Conservation (phyloP, 2,329 filamentous ascomycete species). For the Penicillium sp. region DNA sequence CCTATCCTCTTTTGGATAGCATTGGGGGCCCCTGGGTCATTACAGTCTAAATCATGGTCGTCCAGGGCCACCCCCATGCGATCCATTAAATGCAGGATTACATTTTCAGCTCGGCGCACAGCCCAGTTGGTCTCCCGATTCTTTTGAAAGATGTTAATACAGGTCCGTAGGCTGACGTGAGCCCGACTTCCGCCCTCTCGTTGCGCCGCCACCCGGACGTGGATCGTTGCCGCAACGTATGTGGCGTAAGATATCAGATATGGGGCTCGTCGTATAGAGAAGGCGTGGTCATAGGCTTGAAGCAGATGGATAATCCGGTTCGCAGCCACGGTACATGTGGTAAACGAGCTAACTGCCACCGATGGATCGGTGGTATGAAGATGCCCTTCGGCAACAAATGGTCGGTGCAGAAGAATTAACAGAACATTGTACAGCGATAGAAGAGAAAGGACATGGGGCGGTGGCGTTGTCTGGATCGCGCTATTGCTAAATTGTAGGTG, state of each 20-base stretch:
- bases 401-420: constrained; percentile 54
- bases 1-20: too few species aligned
- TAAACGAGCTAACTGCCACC: too few species aligned
- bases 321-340: constrained; percentile 50
- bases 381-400: constrained; percentile 47
- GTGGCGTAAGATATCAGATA: constrained; percentile 56
- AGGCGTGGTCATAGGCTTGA: constrained; percentile 47
- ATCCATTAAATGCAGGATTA: too few species aligned
- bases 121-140: too few species aligned
- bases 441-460: constrained; percentile 49
- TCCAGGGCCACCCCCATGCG: too few species aligned
- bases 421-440: constrained; percentile 53
- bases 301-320: constrained; percentile 47
- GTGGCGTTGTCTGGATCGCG: constrained; percentile 37
- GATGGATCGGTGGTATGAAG: too few species aligned
- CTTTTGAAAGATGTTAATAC: too few species aligned
- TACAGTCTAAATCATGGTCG: too few species aligned
- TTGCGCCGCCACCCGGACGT: constrained; percentile 54
- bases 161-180: too few species aligned
- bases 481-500: constrained; percentile 43
- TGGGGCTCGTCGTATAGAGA: constrained; percentile 49
- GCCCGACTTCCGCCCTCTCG: too few species aligned
- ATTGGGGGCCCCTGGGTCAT: too few species aligned
- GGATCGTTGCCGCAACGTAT: constrained; percentile 56
- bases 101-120: too few species aligned